Percentiles rank a stretch among this genome's conserved stretches.
These are phyloP conservation scores for Globisporangium barbulae DNA, from an alignment of 352 stramenopile species.

Conservation along the genomic window DNA sequence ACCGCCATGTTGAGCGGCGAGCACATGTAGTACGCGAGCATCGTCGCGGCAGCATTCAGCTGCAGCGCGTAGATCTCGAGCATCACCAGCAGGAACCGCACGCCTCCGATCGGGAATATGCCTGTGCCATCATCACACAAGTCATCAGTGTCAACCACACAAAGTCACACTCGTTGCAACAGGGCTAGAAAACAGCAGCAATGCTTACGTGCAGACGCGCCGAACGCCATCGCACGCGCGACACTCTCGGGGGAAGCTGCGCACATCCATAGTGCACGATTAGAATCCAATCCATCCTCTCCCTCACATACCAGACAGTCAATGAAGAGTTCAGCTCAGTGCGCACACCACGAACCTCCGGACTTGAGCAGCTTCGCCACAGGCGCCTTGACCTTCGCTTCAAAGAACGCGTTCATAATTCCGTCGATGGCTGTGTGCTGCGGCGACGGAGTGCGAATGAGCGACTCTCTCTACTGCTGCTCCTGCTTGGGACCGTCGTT, in stretches of 20 bases:
- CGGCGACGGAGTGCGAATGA: neutral
- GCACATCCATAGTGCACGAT: neutral
- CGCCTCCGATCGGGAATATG: slow-evolving; percentile 75
- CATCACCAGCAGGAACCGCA: slow-evolving; percentile 75
- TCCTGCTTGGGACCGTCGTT: neutral
- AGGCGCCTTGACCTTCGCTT: slow-evolving; percentile 68
- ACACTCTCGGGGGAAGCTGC: slow-evolving; percentile 70
- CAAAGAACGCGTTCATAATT: slow-evolving; percentile 32
- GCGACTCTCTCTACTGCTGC: no score
- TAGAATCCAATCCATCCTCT: neutral
- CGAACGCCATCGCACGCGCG: slow-evolving; percentile 75
- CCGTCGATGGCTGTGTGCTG: neutral
- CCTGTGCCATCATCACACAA: slow-evolving; percentile 19
- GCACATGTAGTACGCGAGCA: slow-evolving; percentile 82
- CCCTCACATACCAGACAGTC: neutral
- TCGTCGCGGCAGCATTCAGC: slow-evolving; percentile 76
- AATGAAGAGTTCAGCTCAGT: neutral
- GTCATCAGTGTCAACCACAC: neutral
- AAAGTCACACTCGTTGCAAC: neutral
- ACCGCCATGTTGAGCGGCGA: slow-evolving; percentile 78
- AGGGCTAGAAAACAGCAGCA: neutral
- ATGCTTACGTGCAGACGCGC: slow-evolving; percentile 49
- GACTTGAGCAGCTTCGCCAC: slow-evolving; percentile 29
- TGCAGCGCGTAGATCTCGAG: slow-evolving; percentile 72
- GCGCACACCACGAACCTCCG: neutral